Evolutionary conservation across 192 early-diverging fungal species (phyloP), one percentile per base, ranked within the genome.

Genomic region (Backusella psychrophila): DNA sequence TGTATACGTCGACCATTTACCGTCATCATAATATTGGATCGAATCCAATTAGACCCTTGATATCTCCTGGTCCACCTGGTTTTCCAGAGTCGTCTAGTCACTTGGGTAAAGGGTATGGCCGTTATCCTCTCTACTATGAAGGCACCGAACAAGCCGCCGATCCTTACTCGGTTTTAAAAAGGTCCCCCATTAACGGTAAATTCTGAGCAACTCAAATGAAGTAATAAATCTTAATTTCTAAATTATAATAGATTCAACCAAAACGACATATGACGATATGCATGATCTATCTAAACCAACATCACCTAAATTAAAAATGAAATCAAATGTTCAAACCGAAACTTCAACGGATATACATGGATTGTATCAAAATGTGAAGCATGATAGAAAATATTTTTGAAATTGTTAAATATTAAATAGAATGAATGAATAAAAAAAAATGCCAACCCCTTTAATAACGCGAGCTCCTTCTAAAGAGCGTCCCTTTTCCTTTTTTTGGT

Each of bases 1-100:
- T 94, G 26, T 90, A 92, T 44, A 38, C 41, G 6, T 71, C 69
- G 39, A 56, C 53, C 19, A 23, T 26, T 56, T 56, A 56, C 53
- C 53, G 53, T 26, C 19, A 56, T 26, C 53, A 56, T 26, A 56
- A 23, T 9, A 33, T 33, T 33, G 33, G 33, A 33, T 21, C 53
- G 19, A 56, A 56, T 23, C n/a, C 53, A 56, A 56, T 56, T 23
- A 56, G 53, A 21, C 53, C 53, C 2, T 33, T 33, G 33, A 3
- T 33, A 33, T 33, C 33, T 33, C 33, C 33, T 56, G 53, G 53
- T 4, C 53, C 53, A 21, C 53, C 53, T 56, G 21, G 53, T 1
- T 56, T 56, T 56, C 21, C 53, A 56, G 53, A 56, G n/a, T 3
- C 53, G 21, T 56, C n/a, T 56, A 21, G 53, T 8, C 53, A 21